Evolutionary conservation across 441 rosid species (phyloP), one percentile per base, ranked within the genome.

Genomic region (Euphorbia celastroides): DNA sequence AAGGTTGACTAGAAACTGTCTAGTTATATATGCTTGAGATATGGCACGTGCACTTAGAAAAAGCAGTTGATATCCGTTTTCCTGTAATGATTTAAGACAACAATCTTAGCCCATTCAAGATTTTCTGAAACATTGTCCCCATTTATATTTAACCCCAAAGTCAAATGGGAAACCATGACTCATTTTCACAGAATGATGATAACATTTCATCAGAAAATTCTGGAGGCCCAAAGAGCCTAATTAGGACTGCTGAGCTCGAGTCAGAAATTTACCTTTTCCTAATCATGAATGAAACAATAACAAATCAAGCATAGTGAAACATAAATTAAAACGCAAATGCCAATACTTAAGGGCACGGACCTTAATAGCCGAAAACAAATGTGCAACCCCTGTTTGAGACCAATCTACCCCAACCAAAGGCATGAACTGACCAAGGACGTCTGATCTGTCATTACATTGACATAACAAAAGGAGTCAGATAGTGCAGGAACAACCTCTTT

Each of bases 401-500:
- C 99, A 95, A 77, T 95, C 99, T 66, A 81, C 70, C 55, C 99
- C 98, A 68, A 95, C 93, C 74, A 92, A 75, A 72, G 97, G 99
- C 99, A 95, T 95, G 77, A 95, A 90, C 80, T 95, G 99, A 60
- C 99, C 99, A 64, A 95, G 83, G 54, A 92, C 97, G 73, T 95
- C 99, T 20, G 99, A 95, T 78, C 99, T 95, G 85, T 6, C 38
- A 74, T 27, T 77, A 69, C 19, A 73, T 64, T 41, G 57, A 32
- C 54, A 52, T 46, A 30, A 13, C n/a, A 54, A 22, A 4, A 75
- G 44, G 50, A 68, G 51, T 66, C 60, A 69, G 60, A 66, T 54
- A 26, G 65, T 64, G 34, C 56, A 19, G 31, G 13, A 67, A 67
- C 65, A 72, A 71, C 23, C 31, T 44, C 20, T 58, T 60, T 8